Base-by-base conservation (phyloP, 352 stramenopile species). In the Globisporangium radiosum region DNA sequence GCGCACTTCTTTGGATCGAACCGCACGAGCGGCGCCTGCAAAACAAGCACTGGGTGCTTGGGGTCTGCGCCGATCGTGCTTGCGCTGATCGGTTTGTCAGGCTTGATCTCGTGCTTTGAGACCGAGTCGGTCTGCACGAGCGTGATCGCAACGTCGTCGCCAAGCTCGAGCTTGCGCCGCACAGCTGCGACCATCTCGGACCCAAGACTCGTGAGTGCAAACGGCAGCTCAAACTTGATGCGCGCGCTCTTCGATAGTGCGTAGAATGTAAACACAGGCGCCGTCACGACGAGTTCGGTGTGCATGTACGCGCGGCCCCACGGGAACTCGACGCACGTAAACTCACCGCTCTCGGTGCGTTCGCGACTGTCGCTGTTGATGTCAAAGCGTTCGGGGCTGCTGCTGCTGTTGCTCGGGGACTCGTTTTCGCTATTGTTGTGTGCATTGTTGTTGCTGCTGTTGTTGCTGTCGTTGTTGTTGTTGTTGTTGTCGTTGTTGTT, bases 251-350 rank as follows among this genome's bases (percentile, higher is more conserved):
- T 73, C 13, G 72, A 65, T 15, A 92, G 60, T 42, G 82, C 82
- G 66, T 90, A 92, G 66, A 92, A 89, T 8, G 78, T 92, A 53
- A 92, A 92, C 49, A 86, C 69, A 1, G 80, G 82, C 37, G 73
- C 66, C 13, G 73, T 55, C 5, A 76, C 78, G 45, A 90, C 74
- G 36, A 88, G 57, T 37, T 87, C 73, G 17, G 72, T 60, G 54
- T 85, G 69, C 15, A 92, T 70, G 53, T 87, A 88, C 45, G 79
- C 81, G 42, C 76, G 69, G n/a, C 82, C 82, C 82, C 82, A 92
- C 2, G 82, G 76, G 49, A 92, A 92, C 52, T 79, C 57, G 33
- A 92, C 82, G 54, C 77, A 76, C 54, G 75, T 76, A 59, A 91
- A 88, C 11, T 65, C 71, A 57, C 17, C 66, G 37, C 55, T 64